Evolutionary conservation across 257 asterid genomes (phyloP).

Genomic region (Solanum pimpinellifolium): DNA sequence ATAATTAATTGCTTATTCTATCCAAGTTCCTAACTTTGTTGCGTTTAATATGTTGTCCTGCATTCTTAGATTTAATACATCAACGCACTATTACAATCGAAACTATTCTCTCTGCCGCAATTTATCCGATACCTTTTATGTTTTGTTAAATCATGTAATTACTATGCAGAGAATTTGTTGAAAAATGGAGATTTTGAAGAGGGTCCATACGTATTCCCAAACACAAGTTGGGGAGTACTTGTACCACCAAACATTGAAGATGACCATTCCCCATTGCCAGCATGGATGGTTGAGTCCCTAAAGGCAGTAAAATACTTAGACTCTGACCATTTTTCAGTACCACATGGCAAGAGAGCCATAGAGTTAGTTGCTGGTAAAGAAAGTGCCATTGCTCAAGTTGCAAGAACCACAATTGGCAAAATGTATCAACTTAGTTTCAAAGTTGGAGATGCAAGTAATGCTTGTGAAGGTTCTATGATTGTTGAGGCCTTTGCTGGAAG

Average conservation of each 20-base stretch:
- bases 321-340: slow-evolving; percentile 75
- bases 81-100: background rate
- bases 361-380: slow-evolving; percentile 95
- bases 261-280: slow-evolving; percentile 87
- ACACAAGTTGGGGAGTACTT: slow-evolving; percentile 90
- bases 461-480: slow-evolving; percentile 83
- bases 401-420: slow-evolving; percentile 53
- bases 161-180: slow-evolving; percentile 55
- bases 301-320: slow-evolving; percentile 89
- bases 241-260: slow-evolving; percentile 92
- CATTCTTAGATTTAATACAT: background rate
- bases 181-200: slow-evolving; percentile 90
- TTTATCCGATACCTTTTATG: no score
- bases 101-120: background rate
- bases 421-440: slow-evolving; percentile 59
- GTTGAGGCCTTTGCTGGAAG: slow-evolving; percentile 89
- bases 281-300: slow-evolving; percentile 93
- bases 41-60: background rate
- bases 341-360: slow-evolving; percentile 61
- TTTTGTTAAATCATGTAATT: background rate
- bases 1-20: background rate
- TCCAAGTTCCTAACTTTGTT: background rate
- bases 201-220: slow-evolving; percentile 84
- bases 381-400: slow-evolving; percentile 87
- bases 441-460: slow-evolving; percentile 87